Conservation (phyloP, 805 yeast genomes). For the Dipodascopsis tothii region DNA sequence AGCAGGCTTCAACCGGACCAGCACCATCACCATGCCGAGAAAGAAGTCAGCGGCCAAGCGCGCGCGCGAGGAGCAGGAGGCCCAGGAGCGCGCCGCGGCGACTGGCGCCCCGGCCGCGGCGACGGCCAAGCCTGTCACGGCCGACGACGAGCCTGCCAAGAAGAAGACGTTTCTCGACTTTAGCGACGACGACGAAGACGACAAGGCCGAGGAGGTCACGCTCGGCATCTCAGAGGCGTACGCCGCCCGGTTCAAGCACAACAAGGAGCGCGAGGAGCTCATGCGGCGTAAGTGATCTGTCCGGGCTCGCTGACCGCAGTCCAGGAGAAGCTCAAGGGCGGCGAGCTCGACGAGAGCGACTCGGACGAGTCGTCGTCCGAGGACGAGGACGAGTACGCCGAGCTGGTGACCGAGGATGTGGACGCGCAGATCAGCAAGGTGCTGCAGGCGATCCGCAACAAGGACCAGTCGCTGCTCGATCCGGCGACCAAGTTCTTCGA, state of each 20-base stretch:
- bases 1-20: too few species aligned
- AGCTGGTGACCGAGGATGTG: conserved; percentile 74
- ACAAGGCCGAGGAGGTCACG: conserved; percentile 11
- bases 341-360: conserved; percentile 29
- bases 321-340: conserved; percentile 26
- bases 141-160: background rate
- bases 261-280: conserved; percentile 31
- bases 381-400: conserved; percentile 89
- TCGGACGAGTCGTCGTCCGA: conserved; percentile 39
- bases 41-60: conserved; percentile 11
- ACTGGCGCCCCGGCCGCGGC: background rate
- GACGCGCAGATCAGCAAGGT: conserved; percentile 73
- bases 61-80: conserved; percentile 1
- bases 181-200: conserved; percentile 18
- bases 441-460: conserved; percentile 56
- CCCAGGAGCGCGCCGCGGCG: background rate
- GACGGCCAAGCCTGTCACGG: background rate
- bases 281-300: conserved; percentile 21
- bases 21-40: too few species aligned
- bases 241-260: conserved; percentile 28
- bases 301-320: conserved; percentile 3
- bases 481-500: conserved; percentile 68
- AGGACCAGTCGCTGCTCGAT: conserved; percentile 57
- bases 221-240: conserved; percentile 25
- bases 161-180: background rate